Conservation (phyloP, 2,329 filamentous ascomycete species). For the Cercospora berteroae region DNA sequence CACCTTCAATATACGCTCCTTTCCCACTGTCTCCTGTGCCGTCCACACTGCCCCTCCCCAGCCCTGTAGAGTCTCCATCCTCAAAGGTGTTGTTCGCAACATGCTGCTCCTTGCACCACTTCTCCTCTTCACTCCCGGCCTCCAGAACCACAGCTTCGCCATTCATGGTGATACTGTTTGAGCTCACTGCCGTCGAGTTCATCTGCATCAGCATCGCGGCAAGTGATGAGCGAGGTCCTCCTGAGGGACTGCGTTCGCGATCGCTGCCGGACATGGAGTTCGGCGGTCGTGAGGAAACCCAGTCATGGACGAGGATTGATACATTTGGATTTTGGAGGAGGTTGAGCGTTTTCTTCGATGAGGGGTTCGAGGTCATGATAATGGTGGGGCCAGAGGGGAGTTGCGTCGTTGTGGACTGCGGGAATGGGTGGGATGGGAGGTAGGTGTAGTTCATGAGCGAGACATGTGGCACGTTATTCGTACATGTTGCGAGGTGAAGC, state of each 20-base stretch:
- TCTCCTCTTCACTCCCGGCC: conserved; percentile 74
- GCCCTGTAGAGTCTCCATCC: conserved; percentile 8
- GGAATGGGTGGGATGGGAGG: conserved; percentile 56
- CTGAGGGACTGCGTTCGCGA: conserved; percentile 62
- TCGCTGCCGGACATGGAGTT: conserved; percentile 46
- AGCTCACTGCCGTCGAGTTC: conserved; percentile 82
- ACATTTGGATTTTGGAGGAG: conserved; percentile 81
- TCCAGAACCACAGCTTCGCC: conserved; percentile 76
- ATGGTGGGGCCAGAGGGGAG: conserved; percentile 57
- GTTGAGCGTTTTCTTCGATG: conserved; percentile 77
- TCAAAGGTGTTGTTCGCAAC: conserved; percentile 78
- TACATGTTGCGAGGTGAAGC: conserved; percentile 94
- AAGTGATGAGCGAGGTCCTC: conserved; percentile 66
- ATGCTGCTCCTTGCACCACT: conserved; percentile 78
- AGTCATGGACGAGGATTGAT: conserved; percentile 94
- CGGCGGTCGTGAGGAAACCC: conserved; percentile 88
- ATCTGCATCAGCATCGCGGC: conserved; percentile 83
- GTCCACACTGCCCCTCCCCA: conserved; percentile 25
- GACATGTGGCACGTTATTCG: conserved; percentile 79
- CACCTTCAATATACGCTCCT: conserved; percentile 71
- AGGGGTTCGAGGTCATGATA: conserved; percentile 85
- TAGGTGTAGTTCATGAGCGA: conserved; percentile 99
- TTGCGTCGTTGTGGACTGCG: conserved; percentile 56
- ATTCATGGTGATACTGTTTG: conserved; percentile 90
- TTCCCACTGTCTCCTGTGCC: conserved; percentile 44